Evolutionary conservation across 2,329 filamentous ascomycete species (phyloP).

Genomic region (Celoporthe dispersa): DNA sequence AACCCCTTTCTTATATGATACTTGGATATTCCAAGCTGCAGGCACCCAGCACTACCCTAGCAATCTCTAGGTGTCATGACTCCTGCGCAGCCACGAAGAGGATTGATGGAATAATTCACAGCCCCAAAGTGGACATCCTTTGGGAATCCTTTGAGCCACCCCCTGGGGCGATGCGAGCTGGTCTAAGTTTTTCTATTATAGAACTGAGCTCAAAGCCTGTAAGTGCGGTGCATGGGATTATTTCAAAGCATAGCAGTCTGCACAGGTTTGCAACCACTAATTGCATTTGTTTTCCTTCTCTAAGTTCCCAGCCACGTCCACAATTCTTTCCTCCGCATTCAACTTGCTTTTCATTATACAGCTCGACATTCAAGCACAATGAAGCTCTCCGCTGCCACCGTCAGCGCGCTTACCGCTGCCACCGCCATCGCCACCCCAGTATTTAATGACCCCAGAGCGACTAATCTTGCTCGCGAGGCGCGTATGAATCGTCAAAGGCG

Average conservation of each 20-base stretch:
- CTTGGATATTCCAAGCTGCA: no score
- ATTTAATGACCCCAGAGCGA: background rate
- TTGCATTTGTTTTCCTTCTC: background rate
- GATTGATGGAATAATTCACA: background rate
- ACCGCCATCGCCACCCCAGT: constrained; percentile 41
- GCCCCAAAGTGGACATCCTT: background rate
- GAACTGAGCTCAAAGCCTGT: background rate
- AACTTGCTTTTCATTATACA: background rate
- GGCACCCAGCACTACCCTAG: background rate
- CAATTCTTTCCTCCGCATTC: background rate
- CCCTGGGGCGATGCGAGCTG: background rate
- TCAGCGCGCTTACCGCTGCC: constrained; percentile 16
- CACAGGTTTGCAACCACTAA: background rate
- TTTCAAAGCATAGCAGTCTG: background rate
- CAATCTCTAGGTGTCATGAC: background rate
- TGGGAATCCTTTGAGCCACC: background rate
- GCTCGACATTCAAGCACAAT: constrained; percentile 2
- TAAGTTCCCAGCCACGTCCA: background rate
- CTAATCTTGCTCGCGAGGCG: background rate
- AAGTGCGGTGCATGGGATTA: background rate
- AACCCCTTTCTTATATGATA: no score
- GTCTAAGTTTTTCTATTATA: background rate
- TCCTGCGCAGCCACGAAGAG: background rate
- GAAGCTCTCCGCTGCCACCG: constrained; percentile 9
- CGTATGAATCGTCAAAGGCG: background rate